Conservation (phyloP, 305 asterid species). For the Fraxinus dipetala region DNA sequence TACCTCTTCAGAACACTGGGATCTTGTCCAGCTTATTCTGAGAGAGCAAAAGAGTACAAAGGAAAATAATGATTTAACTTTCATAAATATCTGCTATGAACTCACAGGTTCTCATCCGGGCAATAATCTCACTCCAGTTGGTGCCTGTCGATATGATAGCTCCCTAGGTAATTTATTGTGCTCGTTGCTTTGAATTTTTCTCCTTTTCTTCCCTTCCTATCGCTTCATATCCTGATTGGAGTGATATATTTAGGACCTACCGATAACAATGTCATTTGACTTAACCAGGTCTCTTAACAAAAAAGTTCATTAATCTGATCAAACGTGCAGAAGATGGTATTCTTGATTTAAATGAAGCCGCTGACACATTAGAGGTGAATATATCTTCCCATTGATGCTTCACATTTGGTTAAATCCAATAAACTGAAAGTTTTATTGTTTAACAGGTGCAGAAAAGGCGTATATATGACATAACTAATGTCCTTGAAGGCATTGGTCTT, state of each 20-base stretch:
- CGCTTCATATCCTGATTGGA: neutral
- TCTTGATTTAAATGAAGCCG: slow-evolving; percentile 17
- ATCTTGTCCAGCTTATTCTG: neutral
- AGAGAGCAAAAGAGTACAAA: neutral
- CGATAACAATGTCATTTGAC: neutral
- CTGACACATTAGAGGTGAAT: slow-evolving; percentile 10
- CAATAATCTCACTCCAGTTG: slow-evolving; percentile 10
- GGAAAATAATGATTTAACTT: neutral
- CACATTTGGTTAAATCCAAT: neutral
- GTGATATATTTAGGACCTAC: neutral
- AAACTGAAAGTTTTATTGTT: neutral
- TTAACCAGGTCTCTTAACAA: neutral
- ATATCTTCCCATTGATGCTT: neutral
- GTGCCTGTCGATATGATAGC: slow-evolving; percentile 11
- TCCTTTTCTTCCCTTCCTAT: neutral
- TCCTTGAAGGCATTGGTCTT: too few species aligned
- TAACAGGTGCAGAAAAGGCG: too few species aligned
- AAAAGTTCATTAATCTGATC: slow-evolving; percentile 16
- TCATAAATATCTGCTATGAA: neutral
- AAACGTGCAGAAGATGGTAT: slow-evolving; percentile 22
- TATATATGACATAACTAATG: too few species aligned
- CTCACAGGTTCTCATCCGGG: slow-evolving; percentile 15
- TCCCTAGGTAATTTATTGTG: slow-evolving; percentile 8
- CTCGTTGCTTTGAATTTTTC: neutral
- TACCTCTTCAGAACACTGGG: neutral